Base-by-base conservation (phyloP, 1,139 yeast genomes). In the Sugiyamaella neomexicana region DNA sequence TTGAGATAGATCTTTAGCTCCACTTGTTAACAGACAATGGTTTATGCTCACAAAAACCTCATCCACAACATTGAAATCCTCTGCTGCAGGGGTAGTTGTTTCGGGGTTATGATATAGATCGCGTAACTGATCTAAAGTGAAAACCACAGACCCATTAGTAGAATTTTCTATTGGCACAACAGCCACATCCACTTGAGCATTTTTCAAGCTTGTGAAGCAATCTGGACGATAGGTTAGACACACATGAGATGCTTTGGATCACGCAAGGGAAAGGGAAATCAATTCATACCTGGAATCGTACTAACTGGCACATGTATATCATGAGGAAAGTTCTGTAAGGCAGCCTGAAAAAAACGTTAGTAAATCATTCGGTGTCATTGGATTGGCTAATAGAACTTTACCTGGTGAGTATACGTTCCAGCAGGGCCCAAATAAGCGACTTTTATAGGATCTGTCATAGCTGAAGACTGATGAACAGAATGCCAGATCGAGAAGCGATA, bases 101-200 rank as follows among this genome's bases (percentile, higher is more conserved):
- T 36, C 42, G n/a, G 36, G 10, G 23, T 32, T 38, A 61, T 68
- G 77, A 79, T 82, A 64, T 12, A 86, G 78, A 65, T 87, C 91
- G 58, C 96, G 75, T 36, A 91, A 75, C 15, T 89, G 74, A 67
- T 90, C 97, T 66, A 88, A 84, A 0, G 97, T 89, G 67, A 84
- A 82, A 1, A 85, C 86, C 2, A 93, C 99, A 62, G 87, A 93
- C 0, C 99, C 99, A 68, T 93, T 93, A 7, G 97, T 87, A 2
- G 97, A 89, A 71, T 93, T 93, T 65, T 91, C 98, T 62, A 89
- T 81, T 0, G 99, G 99, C 0, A 93, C 87, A n/a, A 90, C 86
- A 0, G 95, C 84, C 65, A 76, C 85, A 55, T 84, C 86, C 17
- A 83, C 84, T 4, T 65, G 61, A 12, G 72, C 71, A 13, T 73